A percentile compares a stretch with the other conserved stretches of the same genome.
phyloP scores from a whole-genome alignment of 768 basidiomycete species.

The Pleurotus tuoliensis region DNA sequence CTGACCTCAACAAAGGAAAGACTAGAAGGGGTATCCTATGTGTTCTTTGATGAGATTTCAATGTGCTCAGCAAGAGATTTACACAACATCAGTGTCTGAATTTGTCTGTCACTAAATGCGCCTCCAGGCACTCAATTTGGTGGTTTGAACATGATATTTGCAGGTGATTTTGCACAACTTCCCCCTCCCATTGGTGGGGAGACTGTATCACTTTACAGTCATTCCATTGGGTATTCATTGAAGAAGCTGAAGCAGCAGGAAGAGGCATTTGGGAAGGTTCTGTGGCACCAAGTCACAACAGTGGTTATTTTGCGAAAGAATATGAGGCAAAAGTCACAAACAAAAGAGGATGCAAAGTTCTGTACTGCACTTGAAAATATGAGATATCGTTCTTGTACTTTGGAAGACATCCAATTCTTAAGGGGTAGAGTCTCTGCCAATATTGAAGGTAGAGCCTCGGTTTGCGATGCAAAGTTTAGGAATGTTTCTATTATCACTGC shows the following conservation, averaged over 20 bases:
- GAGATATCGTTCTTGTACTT: slow-evolving; percentile 19
- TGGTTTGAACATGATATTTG: slow-evolving; percentile 31
- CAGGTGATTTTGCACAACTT: slow-evolving; percentile 35
- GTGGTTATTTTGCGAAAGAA: slow-evolving; percentile 29
- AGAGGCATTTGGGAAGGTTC: slow-evolving; percentile 20
- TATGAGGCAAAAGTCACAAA: slow-evolving; percentile 21
- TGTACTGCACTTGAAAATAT: slow-evolving; percentile 19
- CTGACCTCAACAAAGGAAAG: neutral
- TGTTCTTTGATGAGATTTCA: slow-evolving; percentile 38
- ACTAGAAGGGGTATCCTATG: slow-evolving; percentile 24
- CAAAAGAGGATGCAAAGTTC: slow-evolving; percentile 13
- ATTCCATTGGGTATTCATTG: neutral
- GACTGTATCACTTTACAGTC: slow-evolving; percentile 14
- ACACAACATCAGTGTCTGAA: slow-evolving; percentile 22
- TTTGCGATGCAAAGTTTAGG: slow-evolving; percentile 15
- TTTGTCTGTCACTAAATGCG: slow-evolving; percentile 16
- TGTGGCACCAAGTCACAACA: slow-evolving; percentile 27
- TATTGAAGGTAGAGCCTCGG: neutral
- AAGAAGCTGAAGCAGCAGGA: slow-evolving; percentile 11
- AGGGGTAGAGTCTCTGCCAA: slow-evolving; percentile 7
- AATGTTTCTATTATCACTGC: slow-evolving; percentile 29
- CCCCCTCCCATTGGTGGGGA: slow-evolving; percentile 18
- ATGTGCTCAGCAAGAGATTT: slow-evolving; percentile 33
- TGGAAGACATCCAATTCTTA: slow-evolving; percentile 20
- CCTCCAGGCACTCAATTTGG: slow-evolving; percentile 22